Base-by-base conservation (phyloP, 2,329 filamentous ascomycete genomes). In the Colletotrichum scovillei region DNA sequence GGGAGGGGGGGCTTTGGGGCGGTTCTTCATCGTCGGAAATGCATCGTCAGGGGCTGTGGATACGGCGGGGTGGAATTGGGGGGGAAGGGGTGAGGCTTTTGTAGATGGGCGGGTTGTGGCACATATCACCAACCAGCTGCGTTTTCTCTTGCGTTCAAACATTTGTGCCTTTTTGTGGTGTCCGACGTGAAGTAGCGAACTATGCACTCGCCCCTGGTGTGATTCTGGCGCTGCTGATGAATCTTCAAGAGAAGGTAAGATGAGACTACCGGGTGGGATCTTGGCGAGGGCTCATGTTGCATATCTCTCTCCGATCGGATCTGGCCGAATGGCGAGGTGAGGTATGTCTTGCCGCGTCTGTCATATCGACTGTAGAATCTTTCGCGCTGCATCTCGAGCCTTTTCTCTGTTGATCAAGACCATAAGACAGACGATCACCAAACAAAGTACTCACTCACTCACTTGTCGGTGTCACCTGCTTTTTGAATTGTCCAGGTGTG, bases 81-180 rank as follows among this genome's bases (percentile, higher is more conserved):
- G 12, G 12, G 35, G 14, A 1, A 11, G 30, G 38, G 16, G 53
- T 57, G 64, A 65, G 69, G 60, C 55, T 70, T 74, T 60, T 75
- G 73, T 75, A 75, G 70, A 75, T 75, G 73, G 66, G 67, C 30
- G 24, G 67, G 62, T 58, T 69, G 52, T 63, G 57, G 55, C 56
- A 75, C 69, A 75, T 67, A 75, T 67, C 67, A 63, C 58, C 60
- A 74, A 74, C 59, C 71, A 71, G 52, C 66, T 70, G 66, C 62
- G 70, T 74, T 60, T 67, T 67, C 57, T 73, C 55, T 65, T 65
- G 42, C 28, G 67, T 11, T 49, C 42, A 49, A 49, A n/a, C 7
- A 2, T 11, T 42, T 42, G n/a, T 7, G 24, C 2, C 26, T n/a
- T 5, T 26, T 6, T 26, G 30, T 12, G 9, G 3, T 11, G 26